Conservation (phyloP, 75 land plant genomes). For the Sequoia sempervirens region DNA sequence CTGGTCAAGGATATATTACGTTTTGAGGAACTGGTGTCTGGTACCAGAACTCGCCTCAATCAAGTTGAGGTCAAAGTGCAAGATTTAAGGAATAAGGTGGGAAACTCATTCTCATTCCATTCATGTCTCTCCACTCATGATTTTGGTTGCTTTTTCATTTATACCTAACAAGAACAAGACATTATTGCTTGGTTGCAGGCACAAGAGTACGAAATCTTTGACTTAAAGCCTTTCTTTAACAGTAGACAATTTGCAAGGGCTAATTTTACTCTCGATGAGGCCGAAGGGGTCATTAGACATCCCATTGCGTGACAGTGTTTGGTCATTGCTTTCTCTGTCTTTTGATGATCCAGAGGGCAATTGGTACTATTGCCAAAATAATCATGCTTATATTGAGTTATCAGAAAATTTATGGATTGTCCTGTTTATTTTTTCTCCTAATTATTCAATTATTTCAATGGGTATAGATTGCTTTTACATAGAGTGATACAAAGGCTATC, state of each 20-base stretch:
- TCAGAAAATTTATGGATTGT: no score
- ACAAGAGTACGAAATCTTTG: constrained; percentile 73
- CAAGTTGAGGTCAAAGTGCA: constrained; percentile 71
- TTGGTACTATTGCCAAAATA: no score
- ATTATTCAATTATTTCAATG: no score
- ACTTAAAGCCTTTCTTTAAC: constrained; percentile 76
- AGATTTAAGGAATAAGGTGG: constrained; percentile 74
- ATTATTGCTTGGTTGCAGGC: constrained; percentile 56
- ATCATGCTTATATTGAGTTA: no score
- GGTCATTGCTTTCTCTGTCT: no score
- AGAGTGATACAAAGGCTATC: no score
- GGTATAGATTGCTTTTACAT: no score
- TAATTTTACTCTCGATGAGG: constrained; percentile 67
- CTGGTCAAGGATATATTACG: constrained; percentile 87
- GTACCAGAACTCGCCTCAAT: constrained; percentile 33
- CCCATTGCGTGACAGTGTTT: constrained; percentile 20
- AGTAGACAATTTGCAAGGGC: constrained; percentile 62
- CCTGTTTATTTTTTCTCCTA: no score
- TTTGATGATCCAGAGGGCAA: no score
- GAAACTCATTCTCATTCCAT: neutral
- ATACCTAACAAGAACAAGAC: neutral
- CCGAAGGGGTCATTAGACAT: constrained; percentile 58
- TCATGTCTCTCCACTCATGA: neutral
- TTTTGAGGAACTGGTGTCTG: constrained; percentile 76
- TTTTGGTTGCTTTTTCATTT: neutral